Conservation (phyloP, 129 eudicot genomes). For the Cynara cardunculus region DNA sequence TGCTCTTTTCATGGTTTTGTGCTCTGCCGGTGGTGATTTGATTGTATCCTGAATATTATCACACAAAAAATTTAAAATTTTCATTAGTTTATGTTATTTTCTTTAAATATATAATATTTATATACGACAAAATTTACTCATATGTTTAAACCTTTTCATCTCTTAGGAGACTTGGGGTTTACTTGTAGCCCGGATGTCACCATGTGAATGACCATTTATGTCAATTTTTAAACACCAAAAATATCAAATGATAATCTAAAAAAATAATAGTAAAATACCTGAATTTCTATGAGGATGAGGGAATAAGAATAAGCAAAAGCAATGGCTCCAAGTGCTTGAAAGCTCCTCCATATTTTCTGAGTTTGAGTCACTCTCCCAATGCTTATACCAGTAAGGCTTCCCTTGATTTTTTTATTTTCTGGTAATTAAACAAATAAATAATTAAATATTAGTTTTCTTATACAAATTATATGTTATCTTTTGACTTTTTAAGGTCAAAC, state of each 20-base stretch:
- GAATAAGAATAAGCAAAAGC: slow-evolving; percentile 99
- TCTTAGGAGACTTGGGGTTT: neutral
- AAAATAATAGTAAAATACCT: no score
- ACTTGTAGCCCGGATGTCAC: neutral
- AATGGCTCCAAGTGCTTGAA: slow-evolving; percentile 98
- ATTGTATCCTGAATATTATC: slow-evolving; percentile 59
- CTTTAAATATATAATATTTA: neutral
- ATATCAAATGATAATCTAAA: no score
- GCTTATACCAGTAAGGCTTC: slow-evolving; percentile 93
- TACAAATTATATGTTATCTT: neutral
- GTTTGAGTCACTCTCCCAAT: slow-evolving; percentile 70
- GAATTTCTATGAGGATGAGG: slow-evolving; percentile 93
- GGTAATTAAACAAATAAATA: neutral
- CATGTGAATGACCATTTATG: no score
- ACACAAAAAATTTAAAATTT: neutral
- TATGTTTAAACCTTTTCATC: no score
- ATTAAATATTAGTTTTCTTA: neutral
- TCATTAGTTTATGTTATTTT: neutral
- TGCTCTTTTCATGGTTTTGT: slow-evolving; percentile 91
- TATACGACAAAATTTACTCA: neutral
- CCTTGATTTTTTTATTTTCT: slow-evolving; percentile 64
- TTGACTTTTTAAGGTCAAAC: neutral
- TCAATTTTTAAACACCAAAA: no score
- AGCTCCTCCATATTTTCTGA: slow-evolving; percentile 83
- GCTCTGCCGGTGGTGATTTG: slow-evolving; percentile 91